phyloP scores from a whole-genome alignment of 2,329 filamentous ascomycete species.

The Trichoderma sp. region DNA sequence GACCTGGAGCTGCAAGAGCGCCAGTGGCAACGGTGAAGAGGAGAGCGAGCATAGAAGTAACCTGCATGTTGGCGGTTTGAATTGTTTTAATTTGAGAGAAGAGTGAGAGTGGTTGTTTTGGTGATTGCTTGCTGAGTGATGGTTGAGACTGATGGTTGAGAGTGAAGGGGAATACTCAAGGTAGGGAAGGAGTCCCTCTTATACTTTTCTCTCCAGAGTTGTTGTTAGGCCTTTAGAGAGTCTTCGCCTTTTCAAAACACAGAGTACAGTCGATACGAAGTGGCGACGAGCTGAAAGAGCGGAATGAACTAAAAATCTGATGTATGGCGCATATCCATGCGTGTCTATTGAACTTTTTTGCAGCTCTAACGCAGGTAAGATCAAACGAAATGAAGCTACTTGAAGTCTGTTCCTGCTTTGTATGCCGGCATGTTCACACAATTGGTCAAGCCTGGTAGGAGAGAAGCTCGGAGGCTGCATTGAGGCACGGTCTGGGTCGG shows the following conservation, averaged over 20 bases:
- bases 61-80: neutral
- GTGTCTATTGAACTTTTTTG: neutral
- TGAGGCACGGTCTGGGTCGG: neutral
- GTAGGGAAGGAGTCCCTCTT: neutral
- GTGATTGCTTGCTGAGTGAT: neutral
- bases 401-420: neutral
- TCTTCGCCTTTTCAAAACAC: neutral
- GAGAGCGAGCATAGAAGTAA: neutral
- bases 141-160: neutral
- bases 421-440: neutral
- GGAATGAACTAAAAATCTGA: neutral
- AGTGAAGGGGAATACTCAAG: neutral
- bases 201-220: neutral
- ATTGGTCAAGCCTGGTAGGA: neutral
- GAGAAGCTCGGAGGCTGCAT: neutral
- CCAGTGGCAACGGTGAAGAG: neutral
- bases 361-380: neutral
- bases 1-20: neutral
- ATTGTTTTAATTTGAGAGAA: neutral
- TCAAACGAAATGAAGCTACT: neutral
- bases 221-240: neutral
- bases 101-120: neutral
- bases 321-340: neutral
- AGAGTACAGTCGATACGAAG: neutral
- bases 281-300: neutral